Conservation (phyloP, 1,284 basidiomycete species). For the Ceratobasidium sp. region DNA sequence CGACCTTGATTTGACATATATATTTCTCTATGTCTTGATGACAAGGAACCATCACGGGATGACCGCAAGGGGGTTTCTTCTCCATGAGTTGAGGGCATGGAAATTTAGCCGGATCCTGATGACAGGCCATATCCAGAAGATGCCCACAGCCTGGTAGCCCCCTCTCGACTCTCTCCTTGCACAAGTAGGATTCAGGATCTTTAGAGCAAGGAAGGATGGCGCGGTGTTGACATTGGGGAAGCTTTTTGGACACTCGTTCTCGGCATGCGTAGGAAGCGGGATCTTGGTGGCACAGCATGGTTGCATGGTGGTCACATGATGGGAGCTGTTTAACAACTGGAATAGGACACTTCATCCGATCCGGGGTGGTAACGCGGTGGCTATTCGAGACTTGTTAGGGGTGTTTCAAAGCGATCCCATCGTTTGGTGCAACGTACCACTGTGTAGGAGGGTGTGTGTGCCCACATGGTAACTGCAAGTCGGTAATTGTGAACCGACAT, state of each 20-base stretch:
- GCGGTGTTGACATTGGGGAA: constrained; percentile 65
- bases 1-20: constrained; percentile 52
- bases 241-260: constrained; percentile 54
- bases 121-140: constrained; percentile 53
- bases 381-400: constrained; percentile 51
- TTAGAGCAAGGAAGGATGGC: constrained; percentile 57
- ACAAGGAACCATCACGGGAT: not conserved
- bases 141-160: constrained; percentile 14
- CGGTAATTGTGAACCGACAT: constrained; percentile 8
- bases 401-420: constrained; percentile 5
- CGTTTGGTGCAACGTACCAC: constrained; percentile 57
- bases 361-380: constrained; percentile 55
- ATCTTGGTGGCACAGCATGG: constrained; percentile 58
- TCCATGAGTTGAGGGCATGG: constrained; percentile 55
- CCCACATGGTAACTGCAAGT: constrained; percentile 65
- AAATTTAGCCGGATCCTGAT: constrained; percentile 56
- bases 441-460: constrained; percentile 57
- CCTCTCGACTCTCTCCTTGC: constrained; percentile 60
- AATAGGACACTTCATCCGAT: constrained; percentile 56
- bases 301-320: constrained; percentile 62
- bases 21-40: not conserved
- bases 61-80: constrained; percentile 48
- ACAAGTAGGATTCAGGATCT: constrained; percentile 57
- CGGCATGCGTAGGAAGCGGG: constrained; percentile 55
- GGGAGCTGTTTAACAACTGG: constrained; percentile 57